phyloP scores from a whole-genome alignment of 1,284 basidiomycete species.

The Ceratobasidium sp. region DNA sequence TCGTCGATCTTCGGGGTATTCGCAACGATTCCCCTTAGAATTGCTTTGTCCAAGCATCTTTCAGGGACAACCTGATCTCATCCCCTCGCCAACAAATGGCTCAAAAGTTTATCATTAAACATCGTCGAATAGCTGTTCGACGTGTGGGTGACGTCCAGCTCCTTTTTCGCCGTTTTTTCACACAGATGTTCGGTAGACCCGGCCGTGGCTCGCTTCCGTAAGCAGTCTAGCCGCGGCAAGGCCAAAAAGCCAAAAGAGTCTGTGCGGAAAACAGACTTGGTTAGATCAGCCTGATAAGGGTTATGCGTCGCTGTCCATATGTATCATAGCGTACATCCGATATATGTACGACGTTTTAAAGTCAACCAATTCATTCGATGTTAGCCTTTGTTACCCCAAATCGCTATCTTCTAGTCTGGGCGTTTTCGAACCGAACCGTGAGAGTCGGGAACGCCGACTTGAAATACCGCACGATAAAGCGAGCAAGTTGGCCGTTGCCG shows the following conservation, averaged over 20 bases:
- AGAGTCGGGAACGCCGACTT: not conserved
- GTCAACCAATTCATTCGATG: not conserved
- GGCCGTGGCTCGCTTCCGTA: not conserved
- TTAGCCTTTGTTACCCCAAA: not conserved
- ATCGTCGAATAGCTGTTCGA: not conserved
- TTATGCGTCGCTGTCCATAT: not conserved
- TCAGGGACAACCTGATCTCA: not conserved
- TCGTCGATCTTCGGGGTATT: not conserved
- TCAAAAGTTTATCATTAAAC: not conserved
- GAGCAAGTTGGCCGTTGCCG: not conserved
- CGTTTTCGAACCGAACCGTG: not conserved
- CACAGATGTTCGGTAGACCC: not conserved
- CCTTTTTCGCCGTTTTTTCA: not conserved
- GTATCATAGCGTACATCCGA: not conserved
- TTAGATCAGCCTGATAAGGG: not conserved
- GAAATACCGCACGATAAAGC: not conserved
- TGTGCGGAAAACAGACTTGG: not conserved
- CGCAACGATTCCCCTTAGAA: not conserved
- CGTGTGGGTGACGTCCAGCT: not conserved
- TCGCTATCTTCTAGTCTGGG: not conserved
- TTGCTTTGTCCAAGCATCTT: not conserved
- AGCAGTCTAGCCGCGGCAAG: not conserved
- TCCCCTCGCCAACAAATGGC: not conserved
- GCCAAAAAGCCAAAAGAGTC: slow-evolving; percentile 4
- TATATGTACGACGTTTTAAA: not conserved